Conservation (phyloP, 495 filamentous ascomycete genomes). For the Pyronema domesticum region DNA sequence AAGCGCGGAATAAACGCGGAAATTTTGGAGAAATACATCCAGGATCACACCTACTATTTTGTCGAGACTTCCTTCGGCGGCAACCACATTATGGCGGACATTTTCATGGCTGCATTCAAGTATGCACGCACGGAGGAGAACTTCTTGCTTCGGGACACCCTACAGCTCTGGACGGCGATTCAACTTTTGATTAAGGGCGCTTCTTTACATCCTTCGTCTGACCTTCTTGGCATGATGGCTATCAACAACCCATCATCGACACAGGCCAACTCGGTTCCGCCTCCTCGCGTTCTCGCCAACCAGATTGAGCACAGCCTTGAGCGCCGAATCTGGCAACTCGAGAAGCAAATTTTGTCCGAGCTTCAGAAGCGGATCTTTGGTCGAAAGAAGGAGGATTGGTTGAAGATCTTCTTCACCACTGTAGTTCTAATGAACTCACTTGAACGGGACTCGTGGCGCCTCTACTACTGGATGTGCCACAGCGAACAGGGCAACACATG, state of each 20-base stretch:
- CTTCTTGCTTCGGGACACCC: constrained; percentile 18
- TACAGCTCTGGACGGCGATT: constrained; percentile 24
- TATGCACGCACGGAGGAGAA: constrained; percentile 22
- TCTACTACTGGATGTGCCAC: constrained; percentile 26
- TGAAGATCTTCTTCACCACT: constrained; percentile 21
- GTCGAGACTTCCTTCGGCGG: constrained; percentile 19
- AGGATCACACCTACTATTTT: constrained; percentile 21
- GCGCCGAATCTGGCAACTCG: constrained; percentile 23
- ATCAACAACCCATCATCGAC: constrained; percentile 18
- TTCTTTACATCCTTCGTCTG: constrained; percentile 16
- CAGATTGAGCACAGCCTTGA: constrained; percentile 25
- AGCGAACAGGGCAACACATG: constrained; percentile 22
- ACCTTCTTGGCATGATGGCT: constrained; percentile 16
- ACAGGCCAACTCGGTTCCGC: constrained; percentile 13
- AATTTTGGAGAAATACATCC: constrained; percentile 24
- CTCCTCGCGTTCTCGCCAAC: constrained; percentile 21
- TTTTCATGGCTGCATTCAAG: constrained; percentile 19
- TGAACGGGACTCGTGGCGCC: constrained; percentile 23
- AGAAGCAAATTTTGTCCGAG: constrained; percentile 23
- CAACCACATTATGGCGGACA: constrained; percentile 21
- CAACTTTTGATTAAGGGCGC: constrained; percentile 22
- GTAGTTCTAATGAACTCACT: constrained; percentile 22
- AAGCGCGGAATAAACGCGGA: constrained; percentile 22
- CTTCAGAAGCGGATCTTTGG: constrained; percentile 24
- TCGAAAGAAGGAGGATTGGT: constrained; percentile 23